Conservation (phyloP, 164 flowering plant species). For the Euptelea pleiosperma region DNA sequence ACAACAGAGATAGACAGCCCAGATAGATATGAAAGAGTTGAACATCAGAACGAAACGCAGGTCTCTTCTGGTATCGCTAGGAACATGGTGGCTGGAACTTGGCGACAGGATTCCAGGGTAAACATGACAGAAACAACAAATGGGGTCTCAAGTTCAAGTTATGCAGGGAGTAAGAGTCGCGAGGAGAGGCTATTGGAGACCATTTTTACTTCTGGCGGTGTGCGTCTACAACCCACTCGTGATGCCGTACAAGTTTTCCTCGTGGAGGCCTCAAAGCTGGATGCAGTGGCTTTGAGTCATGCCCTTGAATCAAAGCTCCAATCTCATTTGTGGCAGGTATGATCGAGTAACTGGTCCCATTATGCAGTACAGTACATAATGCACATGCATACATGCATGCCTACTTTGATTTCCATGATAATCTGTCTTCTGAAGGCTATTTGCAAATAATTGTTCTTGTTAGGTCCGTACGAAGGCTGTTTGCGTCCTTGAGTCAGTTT, state of each 20-base stretch:
- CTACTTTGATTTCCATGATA: background rate
- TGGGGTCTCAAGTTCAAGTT: slow-evolving; percentile 47
- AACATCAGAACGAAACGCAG: slow-evolving; percentile 33
- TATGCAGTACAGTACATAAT: background rate
- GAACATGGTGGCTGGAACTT: slow-evolving; percentile 45
- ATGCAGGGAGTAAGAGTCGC: slow-evolving; percentile 49
- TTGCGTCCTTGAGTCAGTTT: slow-evolving; percentile 85
- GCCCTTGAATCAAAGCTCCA: slow-evolving; percentile 85
- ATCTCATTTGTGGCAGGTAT: slow-evolving; percentile 90
- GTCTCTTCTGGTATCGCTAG: slow-evolving; percentile 39
- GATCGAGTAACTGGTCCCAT: background rate
- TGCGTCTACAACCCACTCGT: slow-evolving; percentile 91
- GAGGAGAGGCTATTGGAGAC: slow-evolving; percentile 90
- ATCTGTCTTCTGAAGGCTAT: slow-evolving; percentile 1
- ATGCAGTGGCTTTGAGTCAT: slow-evolving; percentile 65
- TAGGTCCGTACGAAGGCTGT: slow-evolving; percentile 92
- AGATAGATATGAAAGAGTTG: slow-evolving; percentile 56
- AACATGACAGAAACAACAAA: slow-evolving; percentile 30
- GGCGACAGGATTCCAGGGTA: slow-evolving; percentile 54
- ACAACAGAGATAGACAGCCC: slow-evolving; percentile 52
- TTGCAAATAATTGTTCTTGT: slow-evolving; percentile 6
- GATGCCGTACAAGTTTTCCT: slow-evolving; percentile 88
- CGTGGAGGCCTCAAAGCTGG: slow-evolving; percentile 76
- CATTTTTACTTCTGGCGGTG: slow-evolving; percentile 89
- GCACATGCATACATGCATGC: no score